These are phyloP conservation scores for Plectranthus barbatus DNA, from an alignment of 257 asterid species.

Conservation along the genomic window DNA sequence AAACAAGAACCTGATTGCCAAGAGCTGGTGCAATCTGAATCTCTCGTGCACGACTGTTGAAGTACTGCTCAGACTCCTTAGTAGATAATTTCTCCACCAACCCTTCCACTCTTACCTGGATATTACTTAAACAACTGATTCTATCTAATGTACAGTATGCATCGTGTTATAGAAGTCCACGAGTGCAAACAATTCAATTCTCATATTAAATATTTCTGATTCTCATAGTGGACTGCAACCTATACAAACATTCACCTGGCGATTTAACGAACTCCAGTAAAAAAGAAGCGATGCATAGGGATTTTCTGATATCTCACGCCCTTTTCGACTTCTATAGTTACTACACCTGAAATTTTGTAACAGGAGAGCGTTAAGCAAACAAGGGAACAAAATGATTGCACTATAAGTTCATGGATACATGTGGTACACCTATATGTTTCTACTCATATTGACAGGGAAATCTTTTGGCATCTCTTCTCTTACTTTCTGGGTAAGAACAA, in stretches of 20 bases:
- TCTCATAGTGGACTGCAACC: neutral
- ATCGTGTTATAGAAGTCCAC: neutral
- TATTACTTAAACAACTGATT: neutral
- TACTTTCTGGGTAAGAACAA: neutral
- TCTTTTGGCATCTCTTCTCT: neutral
- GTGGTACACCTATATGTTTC: neutral
- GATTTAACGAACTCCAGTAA: slow-evolving; percentile 48
- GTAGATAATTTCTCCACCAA: slow-evolving; percentile 40
- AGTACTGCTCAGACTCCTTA: slow-evolving; percentile 54
- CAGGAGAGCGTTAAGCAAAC: neutral
- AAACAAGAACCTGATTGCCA: slow-evolving; percentile 41
- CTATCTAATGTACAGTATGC: neutral
- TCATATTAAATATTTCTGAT: neutral
- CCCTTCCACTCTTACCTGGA: slow-evolving; percentile 69
- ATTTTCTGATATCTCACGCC: slow-evolving; percentile 47
- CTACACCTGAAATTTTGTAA: slow-evolving; percentile 39
- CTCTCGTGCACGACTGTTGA: slow-evolving; percentile 48
- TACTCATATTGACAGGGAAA: neutral
- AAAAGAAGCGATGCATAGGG: slow-evolving; percentile 54
- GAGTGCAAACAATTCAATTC: neutral
- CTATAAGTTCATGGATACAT: neutral
- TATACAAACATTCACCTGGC: slow-evolving; percentile 32
- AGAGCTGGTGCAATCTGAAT: slow-evolving; percentile 50
- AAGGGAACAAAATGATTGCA: no score
- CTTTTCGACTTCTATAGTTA: slow-evolving; percentile 51